Evolutionary conservation across 192 early-diverging fungal genomes (phyloP), one percentile per base, ranked within the genome.

Genomic region (Rhizophagus sp.): DNA sequence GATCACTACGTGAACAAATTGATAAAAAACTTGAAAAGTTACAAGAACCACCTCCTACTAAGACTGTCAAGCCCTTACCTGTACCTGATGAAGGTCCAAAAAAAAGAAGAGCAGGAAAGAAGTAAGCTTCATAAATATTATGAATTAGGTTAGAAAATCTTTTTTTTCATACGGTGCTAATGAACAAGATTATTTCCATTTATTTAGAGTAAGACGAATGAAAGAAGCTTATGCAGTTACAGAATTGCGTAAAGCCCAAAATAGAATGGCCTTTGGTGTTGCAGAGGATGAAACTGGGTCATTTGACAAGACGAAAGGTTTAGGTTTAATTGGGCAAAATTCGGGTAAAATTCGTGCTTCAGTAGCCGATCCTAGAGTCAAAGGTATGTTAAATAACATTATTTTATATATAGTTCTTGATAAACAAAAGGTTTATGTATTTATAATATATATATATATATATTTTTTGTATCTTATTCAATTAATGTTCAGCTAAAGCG

Each of bases 21-120:
- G 93, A 95, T 44, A 91, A 92, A 36, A 95, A 96, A 82, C 86
- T 99, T 6, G 96, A 96, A 74, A 93, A 95, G 79, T 65, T 96
- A 70, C 84, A 91, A 67, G 94, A 95, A 78, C 94, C 98, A 10
- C 93, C 97, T 24, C 97, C 97, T 1, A 83, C 89, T 33, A 96
- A 97, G 76, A 88, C 90, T 7, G 80, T 94, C 78, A 98, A 97
- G 82, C 95, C 97, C 1, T 81, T 99, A 52, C 97, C 98, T 11
- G 90, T 96, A 9, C 98, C 98, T 7, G 89, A 93, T 75, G 97
- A 99, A 80, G 95, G 92, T 0, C 90, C 94, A 15, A 97, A 97
- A 84, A 95, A 95, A 78, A 84, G 94, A 19, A 88, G 98, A 72
- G 98, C 93, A 62, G 98, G 98, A n/a, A 92, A 92, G 79, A 81